phyloP scores from a whole-genome alignment of 78 protist species.

The slime mould (Dictyostelium discoideum) region DNA sequence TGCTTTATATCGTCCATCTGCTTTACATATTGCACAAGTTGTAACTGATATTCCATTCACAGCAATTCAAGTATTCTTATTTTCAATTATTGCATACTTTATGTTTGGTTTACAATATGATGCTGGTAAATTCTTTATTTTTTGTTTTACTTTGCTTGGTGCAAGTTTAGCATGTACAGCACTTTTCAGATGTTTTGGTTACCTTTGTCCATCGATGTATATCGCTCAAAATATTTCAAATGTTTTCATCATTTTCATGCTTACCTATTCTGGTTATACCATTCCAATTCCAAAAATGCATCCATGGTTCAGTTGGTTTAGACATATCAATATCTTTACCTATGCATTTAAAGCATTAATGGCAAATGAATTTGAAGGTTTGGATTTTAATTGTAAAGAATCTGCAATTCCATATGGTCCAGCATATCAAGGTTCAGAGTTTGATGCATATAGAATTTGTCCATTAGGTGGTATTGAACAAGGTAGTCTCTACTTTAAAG shows the following conservation, averaged over 20 bases:
- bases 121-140: constrained; percentile 66
- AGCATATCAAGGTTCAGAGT: neutral
- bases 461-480: constrained; percentile 25
- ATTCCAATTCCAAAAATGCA: constrained; percentile 49
- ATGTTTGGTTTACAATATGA: constrained; percentile 49
- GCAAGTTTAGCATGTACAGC: constrained; percentile 4
- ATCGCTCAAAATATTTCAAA: constrained; percentile 31
- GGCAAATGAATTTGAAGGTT: constrained; percentile 26
- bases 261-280: constrained; percentile 53
- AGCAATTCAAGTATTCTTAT: constrained; percentile 4
- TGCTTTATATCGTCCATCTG: constrained; percentile 73
- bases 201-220: constrained; percentile 36
- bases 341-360: constrained; percentile 62
- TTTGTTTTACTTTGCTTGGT: constrained; percentile 47
- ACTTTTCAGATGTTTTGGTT: constrained; percentile 62
- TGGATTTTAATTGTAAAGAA: neutral
- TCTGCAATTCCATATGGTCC: constrained; percentile 53
- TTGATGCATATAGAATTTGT: constrained; percentile 38
- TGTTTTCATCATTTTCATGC: constrained; percentile 52
- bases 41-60: constrained; percentile 45
- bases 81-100: constrained; percentile 48
- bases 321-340: constrained; percentile 20
- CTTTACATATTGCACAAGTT: constrained; percentile 62
- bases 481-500: constrained; percentile 2
- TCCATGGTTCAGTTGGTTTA: constrained; percentile 75